Conservation (phyloP, 176 grass and related monocot species). For the Saccharum spontaneum region DNA sequence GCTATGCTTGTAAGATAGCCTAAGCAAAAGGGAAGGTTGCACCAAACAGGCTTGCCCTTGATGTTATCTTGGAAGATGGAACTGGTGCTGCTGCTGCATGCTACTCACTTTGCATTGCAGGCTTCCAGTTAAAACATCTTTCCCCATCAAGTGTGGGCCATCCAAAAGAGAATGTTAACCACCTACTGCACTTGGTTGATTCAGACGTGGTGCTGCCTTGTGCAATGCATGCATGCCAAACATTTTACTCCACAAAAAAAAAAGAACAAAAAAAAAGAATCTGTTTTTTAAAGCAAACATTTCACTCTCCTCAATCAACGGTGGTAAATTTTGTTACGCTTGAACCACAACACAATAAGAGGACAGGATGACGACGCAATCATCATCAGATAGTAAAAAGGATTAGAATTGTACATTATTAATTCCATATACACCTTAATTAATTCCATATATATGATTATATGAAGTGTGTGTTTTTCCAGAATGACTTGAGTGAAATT, state of each 20-base stretch:
- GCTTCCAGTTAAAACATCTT: conserved; percentile 23
- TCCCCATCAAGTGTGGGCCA: conserved; percentile 6
- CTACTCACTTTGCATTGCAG: not conserved
- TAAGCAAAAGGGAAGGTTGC: conserved; percentile 40
- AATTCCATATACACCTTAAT: not conserved
- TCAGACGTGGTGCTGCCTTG: not conserved
- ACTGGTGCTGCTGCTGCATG: not conserved
- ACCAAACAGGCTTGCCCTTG: conserved; percentile 56
- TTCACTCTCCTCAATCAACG: not conserved
- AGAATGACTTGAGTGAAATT: not conserved
- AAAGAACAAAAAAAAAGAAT: not conserved
- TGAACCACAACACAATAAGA: not conserved
- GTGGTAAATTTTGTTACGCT: not conserved
- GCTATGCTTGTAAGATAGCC: conserved; percentile 51
- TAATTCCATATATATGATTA: not conserved
- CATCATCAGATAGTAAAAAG: not conserved
- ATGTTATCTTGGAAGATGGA: conserved; percentile 15
- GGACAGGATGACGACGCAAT: not conserved
- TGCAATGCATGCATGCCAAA: not conserved
- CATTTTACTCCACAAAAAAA: not conserved
- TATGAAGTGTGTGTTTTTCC: not conserved
- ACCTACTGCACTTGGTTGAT: not conserved
- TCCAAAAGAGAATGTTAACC: conserved; percentile 1
- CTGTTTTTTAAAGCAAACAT: not conserved
- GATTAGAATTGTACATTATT: not conserved